Base-by-base conservation (phyloP, 257 asterid species). In the Plantago major region DNA sequence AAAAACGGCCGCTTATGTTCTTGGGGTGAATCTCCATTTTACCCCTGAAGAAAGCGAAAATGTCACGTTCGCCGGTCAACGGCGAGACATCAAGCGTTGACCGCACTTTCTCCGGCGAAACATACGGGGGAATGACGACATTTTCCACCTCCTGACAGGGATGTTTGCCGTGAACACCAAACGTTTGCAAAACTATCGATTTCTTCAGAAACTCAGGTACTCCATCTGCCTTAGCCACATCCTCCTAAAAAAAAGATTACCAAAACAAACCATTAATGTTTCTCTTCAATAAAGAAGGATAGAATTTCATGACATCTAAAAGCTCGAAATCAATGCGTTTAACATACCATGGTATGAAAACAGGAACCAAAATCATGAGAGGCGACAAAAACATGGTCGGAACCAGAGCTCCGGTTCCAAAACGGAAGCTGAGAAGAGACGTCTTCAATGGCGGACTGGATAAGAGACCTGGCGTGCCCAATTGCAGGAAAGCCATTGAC, bases 351-450 rank as follows among this genome's bases (percentile, higher is more conserved):
- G 46, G 97, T 82, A 80, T 93, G 97, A 69, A 93, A 93, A 64
- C 99, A 93, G 14, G 99, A 78, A 14, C 97, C 99, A 55, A 84
- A 93, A 73, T 93, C 99, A 68, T 93, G 99, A 14, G 99, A 85
- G 4, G 97, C 97, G 28, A 93, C 95, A 12, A 93, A 85, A 22
- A 93, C 74, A 45, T 93, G 99, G 76, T 93, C 99, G 17, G 94
- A 65, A 5, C 99, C 99, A 9, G 33, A 78, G 57, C 86, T 85
- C 0, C 94, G 88, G 71, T 93, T 93, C 99, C 99, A 93, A 38
- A 80, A 89, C 10, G 90, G 94, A 30, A 77, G 68, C 40, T 82
- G 76, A 0, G 75, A 59, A 0, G 97, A 87, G 9, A 89, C 50
- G 5, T 67, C 71, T 1, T 66, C 11, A 3, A 89, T 62, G 1